Conservation (phyloP, 768 basidiomycete genomes). For the Rhizopogon roseolus region DNA sequence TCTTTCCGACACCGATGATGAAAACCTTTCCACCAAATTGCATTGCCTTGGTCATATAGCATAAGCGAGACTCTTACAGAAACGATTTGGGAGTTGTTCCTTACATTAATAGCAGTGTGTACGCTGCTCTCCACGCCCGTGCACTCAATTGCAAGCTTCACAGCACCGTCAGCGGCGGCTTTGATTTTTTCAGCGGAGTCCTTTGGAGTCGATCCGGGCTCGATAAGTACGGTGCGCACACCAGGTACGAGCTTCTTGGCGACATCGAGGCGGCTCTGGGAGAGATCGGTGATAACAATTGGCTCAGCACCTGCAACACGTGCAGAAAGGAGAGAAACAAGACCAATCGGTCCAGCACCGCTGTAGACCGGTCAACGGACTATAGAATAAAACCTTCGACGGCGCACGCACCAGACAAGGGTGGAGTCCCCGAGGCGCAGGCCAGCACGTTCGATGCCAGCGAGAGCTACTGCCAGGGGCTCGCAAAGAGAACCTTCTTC, state of each 20-base stretch:
- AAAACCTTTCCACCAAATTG: conserved; percentile 66
- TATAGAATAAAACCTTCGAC: neutral
- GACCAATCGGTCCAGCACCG: conserved; percentile 66
- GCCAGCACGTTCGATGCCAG: conserved; percentile 60
- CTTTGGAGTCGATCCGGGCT: conserved; percentile 39
- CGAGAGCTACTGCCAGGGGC: conserved; percentile 62
- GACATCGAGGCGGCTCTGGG: conserved; percentile 62
- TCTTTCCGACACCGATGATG: conserved; percentile 66
- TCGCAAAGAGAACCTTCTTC: conserved; percentile 69
- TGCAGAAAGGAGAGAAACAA: conserved; percentile 56
- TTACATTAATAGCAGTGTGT: conserved; percentile 53
- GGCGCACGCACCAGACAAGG: conserved; percentile 48
- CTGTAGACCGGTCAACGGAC: conserved; percentile 26
- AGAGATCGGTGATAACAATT: conserved; percentile 63
- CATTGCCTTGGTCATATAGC: conserved; percentile 37
- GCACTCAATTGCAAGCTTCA: conserved; percentile 57
- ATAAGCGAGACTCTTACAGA: neutral
- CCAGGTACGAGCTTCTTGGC: conserved; percentile 58
- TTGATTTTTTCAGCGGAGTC: conserved; percentile 51
- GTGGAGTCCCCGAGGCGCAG: conserved; percentile 62
- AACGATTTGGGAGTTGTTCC: conserved; percentile 6
- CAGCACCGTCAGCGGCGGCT: conserved; percentile 39
- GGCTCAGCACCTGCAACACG: conserved; percentile 68
- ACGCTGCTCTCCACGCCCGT: conserved; percentile 62
- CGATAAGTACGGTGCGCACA: conserved; percentile 52